Conservation (phyloP, 2,329 filamentous ascomycete genomes). For the Aspergillus pseudoglaucus region DNA sequence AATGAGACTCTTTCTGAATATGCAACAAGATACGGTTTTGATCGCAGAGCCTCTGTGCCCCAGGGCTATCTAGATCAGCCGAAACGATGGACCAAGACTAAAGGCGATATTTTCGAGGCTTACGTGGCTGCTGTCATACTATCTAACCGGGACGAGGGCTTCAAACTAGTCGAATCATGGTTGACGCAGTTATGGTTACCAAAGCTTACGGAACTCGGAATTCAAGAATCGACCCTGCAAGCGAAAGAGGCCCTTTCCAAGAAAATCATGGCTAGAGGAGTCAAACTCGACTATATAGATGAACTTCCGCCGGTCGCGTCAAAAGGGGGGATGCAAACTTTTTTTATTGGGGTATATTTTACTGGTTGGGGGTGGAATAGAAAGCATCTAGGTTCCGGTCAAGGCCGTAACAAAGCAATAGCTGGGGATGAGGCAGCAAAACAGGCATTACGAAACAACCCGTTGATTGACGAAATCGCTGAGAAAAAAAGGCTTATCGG, state of each 20-base stretch:
- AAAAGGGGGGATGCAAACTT: conserved; percentile 34
- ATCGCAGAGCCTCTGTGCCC: conserved; percentile 56
- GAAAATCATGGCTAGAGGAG: conserved; percentile 50
- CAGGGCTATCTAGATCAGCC: conserved; percentile 37
- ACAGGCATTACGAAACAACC: conserved; percentile 32
- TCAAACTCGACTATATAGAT: conserved; percentile 55
- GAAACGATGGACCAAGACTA: conserved; percentile 62
- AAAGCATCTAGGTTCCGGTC: conserved; percentile 39
- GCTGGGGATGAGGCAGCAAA: conserved; percentile 42
- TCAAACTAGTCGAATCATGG: conserved; percentile 60
- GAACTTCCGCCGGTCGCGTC: conserved; percentile 29
- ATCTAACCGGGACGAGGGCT: conserved; percentile 58
- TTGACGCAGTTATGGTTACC: conserved; percentile 67
- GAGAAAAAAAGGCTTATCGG: conserved; percentile 22
- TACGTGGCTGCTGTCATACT: conserved; percentile 76
- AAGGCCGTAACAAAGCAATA: conserved; percentile 37
- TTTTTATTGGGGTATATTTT: conserved; percentile 42
- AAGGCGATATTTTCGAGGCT: conserved; percentile 84
- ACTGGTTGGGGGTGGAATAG: conserved; percentile 43
- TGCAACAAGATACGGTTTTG: conserved; percentile 63
- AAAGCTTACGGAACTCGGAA: conserved; percentile 43
- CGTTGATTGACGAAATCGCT: conserved; percentile 34
- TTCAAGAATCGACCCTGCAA: conserved; percentile 25
- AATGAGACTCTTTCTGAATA: conserved; percentile 71
- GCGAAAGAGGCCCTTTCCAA: conserved; percentile 51